Conservation (phyloP, 2,329 filamentous ascomycete species). For the Myriosclerotinia duriaeana region DNA sequence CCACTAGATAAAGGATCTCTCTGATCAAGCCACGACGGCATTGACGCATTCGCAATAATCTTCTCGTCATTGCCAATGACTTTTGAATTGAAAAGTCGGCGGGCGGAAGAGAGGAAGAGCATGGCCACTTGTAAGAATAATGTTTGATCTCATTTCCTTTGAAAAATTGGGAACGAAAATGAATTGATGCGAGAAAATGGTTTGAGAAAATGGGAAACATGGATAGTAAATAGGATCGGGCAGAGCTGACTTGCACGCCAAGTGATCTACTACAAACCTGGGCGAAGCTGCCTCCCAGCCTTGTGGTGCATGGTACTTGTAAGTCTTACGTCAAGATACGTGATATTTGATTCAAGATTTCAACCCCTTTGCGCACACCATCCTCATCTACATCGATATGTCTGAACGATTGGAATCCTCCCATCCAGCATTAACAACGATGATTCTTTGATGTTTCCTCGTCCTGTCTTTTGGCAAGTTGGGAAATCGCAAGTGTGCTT, state of each 20-base stretch:
- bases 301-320: not conserved
- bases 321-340: not conserved
- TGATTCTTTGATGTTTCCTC: too few species aligned
- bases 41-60: not conserved
- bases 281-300: not conserved
- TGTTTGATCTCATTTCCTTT: slow-evolving; percentile 15
- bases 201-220: not conserved
- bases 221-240: not conserved
- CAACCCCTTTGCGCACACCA: too few species aligned
- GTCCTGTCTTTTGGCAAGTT: too few species aligned
- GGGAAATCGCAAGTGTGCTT: too few species aligned
- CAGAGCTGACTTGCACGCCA: not conserved
- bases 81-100: not conserved
- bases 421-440: too few species aligned
- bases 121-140: slow-evolving; percentile 3
- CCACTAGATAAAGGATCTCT: not conserved
- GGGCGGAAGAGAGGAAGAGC: slow-evolving; percentile 17
- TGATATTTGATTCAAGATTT: too few species aligned
- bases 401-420: too few species aligned
- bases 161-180: not conserved
- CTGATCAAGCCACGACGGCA: not conserved
- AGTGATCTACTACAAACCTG: not conserved
- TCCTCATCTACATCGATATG: too few species aligned
- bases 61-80: not conserved
- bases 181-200: not conserved